Conservation (phyloP, 164 flowering plant genomes). For the Warburgia ugandensis region DNA sequence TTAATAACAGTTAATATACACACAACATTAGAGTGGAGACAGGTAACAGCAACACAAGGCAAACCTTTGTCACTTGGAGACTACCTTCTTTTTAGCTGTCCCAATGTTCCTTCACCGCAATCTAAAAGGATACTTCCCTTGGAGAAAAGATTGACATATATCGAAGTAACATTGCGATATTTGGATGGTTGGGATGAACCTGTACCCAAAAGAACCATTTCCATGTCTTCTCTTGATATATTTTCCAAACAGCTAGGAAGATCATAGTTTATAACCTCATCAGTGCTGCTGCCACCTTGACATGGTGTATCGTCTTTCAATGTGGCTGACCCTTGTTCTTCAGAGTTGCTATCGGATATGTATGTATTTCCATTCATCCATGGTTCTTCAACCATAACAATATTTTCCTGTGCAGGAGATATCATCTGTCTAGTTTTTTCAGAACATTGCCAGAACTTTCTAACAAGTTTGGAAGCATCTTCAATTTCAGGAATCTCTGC, state of each 20-base stretch:
- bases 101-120: conserved; percentile 98
- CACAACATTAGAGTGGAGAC: not conserved
- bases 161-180: conserved; percentile 89
- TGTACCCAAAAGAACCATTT: conserved; percentile 91
- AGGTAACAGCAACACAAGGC: not conserved
- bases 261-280: conserved; percentile 4
- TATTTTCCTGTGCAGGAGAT: conserved; percentile 8
- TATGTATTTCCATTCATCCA: conserved; percentile 40
- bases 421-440: conserved; percentile 11
- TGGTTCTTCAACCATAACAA: conserved; percentile 59
- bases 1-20: not conserved
- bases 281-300: not conserved
- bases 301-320: not conserved
- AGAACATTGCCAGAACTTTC: conserved; percentile 37
- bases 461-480: conserved; percentile 48
- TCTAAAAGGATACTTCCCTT: conserved; percentile 86
- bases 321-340: conserved; percentile 6
- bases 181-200: conserved; percentile 99
- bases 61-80: not conserved
- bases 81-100: conserved; percentile 96
- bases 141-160: conserved; percentile 78
- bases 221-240: conserved; percentile 80
- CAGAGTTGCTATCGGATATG: conserved; percentile 8
- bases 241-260: conserved; percentile 76
- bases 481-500: conserved; percentile 74